These are phyloP conservation scores for Pinus tabuliformis DNA, from an alignment of 75 land plant species.

Conservation along the genomic window DNA sequence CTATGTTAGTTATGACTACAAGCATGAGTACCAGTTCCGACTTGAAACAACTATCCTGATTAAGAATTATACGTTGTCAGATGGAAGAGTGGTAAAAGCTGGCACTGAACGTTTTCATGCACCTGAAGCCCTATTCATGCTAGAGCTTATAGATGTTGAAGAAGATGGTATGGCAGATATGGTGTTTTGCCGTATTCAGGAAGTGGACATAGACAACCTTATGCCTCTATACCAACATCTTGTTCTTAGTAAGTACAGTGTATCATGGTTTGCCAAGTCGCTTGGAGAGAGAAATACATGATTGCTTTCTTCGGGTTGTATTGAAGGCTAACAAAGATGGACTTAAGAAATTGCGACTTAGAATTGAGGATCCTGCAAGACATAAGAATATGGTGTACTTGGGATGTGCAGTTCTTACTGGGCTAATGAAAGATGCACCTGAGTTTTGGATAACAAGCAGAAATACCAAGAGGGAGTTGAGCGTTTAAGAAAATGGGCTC, in stretches of 20 bases:
- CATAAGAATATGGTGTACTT: constrained; percentile 98
- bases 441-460: constrained; percentile 92
- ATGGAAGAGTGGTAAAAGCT: no score
- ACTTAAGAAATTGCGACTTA: constrained; percentile 68
- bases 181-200: constrained; percentile 95
- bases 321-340: no score
- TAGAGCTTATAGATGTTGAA: constrained; percentile 10
- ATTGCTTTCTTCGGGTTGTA: no score
- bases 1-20: no score
- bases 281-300: no score
- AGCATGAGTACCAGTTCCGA: no score
- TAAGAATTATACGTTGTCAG: no score
- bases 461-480: constrained; percentile 84
- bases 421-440: constrained; percentile 98
- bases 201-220: constrained; percentile 98
- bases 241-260: constrained; percentile 94
- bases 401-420: constrained; percentile 98
- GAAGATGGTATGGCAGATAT: constrained; percentile 98
- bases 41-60: no score
- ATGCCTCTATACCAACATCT: constrained; percentile 97
- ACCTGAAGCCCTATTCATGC: no score
- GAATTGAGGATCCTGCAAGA: constrained; percentile 96
- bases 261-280: constrained; percentile 97
- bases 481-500: constrained; percentile 73
- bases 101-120: no score